Base-by-base conservation (phyloP, 176 grass and related monocot genomes). In the Oryza nivara region DNA sequence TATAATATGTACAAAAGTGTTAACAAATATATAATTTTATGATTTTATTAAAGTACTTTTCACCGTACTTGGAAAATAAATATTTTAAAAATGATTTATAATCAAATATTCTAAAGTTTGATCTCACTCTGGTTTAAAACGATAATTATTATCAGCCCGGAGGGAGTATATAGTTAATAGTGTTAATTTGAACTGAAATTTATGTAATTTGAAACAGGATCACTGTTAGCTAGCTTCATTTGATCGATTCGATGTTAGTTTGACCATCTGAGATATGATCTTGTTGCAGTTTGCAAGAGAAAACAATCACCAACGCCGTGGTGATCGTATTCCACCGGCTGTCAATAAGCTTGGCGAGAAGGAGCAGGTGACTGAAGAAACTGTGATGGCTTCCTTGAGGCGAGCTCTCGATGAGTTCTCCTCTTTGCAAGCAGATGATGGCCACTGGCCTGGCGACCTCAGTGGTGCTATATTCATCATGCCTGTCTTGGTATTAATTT, bases 381-480 rank as follows among this genome's bases (percentile, higher is more conserved):
- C 32, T 1, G 78, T 45, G 1, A 3, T 75, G 40, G 54, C 20
- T 38, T 85, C 88, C 5, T 80, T 93, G 43, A 67, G 78, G 60
- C 25, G 82, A 54, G 88, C 88, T 6, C 2, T 91, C 3, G 49
- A 77, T n/a, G 77, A 36, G 43, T 84, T 88, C 26, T 88, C 82
- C 67, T 88, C 88, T 4, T 61, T 93, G 23, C 88, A 91, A 45
- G 70, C 88, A 0, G 58, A 79, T 28, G 92, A 91, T 25, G 92
- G 88, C 0, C 89, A 90, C 51, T 91, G 88, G 92, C 82, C 82
- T 15, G 92, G 92, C 2, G 92, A 91, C 75, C 88, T 82, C 61
- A 88, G 88, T 2, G 92, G 92, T 14, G 9, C 79, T 4, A 91
- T 91, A 88, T 91, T 91, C 84, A 64, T 93, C 82, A 88, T 93